These are phyloP conservation scores for Pisolithus albus DNA, from an alignment of 768 basidiomycete species.

Conservation along the genomic window DNA sequence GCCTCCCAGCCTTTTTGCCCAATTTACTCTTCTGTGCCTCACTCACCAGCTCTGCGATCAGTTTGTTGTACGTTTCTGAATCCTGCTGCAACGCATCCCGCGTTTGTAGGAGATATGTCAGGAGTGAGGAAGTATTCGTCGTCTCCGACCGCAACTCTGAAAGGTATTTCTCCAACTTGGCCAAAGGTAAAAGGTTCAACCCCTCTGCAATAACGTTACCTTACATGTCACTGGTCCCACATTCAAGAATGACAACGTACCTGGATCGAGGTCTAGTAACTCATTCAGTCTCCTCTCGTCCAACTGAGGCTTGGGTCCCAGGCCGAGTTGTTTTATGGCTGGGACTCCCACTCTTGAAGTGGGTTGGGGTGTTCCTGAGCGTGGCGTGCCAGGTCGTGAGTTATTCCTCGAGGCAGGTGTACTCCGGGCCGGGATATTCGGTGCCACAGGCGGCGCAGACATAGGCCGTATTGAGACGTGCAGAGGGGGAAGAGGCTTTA, in stretches of 20 bases:
- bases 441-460: conserved; percentile 69
- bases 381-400: conserved; percentile 49
- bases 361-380: conserved; percentile 39
- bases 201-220: conserved; percentile 42
- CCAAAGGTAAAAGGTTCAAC: conserved; percentile 63
- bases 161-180: conserved; percentile 59
- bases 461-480: conserved; percentile 78
- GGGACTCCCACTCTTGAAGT: conserved; percentile 26
- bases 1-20: conserved; percentile 46
- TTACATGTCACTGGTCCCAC: conserved; percentile 3
- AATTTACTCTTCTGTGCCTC: conserved; percentile 83
- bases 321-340: conserved; percentile 35
- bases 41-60: conserved; percentile 88
- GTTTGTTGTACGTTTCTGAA: conserved; percentile 81
- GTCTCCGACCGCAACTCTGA: conserved; percentile 66
- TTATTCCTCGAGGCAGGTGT: conserved; percentile 31
- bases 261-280: conserved; percentile 59
- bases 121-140: conserved; percentile 61
- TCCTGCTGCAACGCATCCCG: conserved; percentile 81
- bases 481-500: conserved; percentile 67
- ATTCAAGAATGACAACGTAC: conserved; percentile 34
- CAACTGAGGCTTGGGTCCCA: conserved; percentile 75
- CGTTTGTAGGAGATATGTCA: conserved; percentile 78
- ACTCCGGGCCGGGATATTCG: conserved; percentile 29
- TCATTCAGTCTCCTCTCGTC: conserved; percentile 59